Percentiles rank a stretch among this genome's conserved stretches.
Conservation (phyloP, 2,329 filamentous ascomycete species). For the Dactylonectria macrodidyma region DNA sequence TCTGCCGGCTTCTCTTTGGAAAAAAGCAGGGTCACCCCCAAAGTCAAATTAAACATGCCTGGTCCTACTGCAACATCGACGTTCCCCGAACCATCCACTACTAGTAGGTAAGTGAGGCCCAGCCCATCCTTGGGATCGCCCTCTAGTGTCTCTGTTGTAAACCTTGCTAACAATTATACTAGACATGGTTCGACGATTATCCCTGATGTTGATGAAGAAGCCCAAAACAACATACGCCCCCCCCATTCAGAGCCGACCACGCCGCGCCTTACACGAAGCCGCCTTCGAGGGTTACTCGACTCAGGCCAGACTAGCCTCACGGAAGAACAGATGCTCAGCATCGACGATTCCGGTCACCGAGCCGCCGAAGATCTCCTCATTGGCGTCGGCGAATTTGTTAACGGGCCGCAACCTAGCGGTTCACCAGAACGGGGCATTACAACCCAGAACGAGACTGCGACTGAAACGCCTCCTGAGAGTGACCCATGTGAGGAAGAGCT, state of each 20-base stretch:
- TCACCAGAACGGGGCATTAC: not conserved
- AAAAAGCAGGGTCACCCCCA: not conserved
- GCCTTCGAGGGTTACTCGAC: not conserved
- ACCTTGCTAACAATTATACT: not conserved
- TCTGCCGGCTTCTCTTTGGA: not conserved
- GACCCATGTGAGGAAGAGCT: not conserved
- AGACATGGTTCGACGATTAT: too few species aligned
- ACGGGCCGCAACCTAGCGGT: not conserved
- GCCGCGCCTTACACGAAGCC: not conserved
- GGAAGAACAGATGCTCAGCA: not conserved
- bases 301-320: not conserved
- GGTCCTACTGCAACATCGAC: not conserved
- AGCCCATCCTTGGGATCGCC: not conserved
- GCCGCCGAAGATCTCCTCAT: not conserved
- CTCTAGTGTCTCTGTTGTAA: not conserved
- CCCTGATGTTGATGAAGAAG: not conserved
- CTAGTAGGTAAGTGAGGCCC: not conserved
- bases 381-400: not conserved
- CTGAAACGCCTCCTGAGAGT: not conserved
- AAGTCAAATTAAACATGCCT: not conserved
- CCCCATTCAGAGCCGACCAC: not conserved
- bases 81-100: conserved; percentile 1
- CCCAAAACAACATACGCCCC: too few species aligned
- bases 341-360: not conserved
- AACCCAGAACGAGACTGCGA: not conserved